Conservation (phyloP, 1,284 basidiomycete genomes). For the Coniferiporia weirii region DNA sequence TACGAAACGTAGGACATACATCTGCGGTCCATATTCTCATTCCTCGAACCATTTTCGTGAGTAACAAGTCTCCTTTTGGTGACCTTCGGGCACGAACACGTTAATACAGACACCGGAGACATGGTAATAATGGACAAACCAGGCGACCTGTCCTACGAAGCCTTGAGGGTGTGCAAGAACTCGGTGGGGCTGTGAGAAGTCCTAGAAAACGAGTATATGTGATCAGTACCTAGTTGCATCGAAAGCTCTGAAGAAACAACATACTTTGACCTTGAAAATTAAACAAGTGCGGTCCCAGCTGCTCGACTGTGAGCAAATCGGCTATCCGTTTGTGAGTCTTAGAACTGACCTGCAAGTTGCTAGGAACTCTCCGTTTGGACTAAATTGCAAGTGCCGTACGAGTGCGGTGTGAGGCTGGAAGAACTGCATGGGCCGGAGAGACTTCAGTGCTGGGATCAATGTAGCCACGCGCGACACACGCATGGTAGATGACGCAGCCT, state of each 20-base stretch:
- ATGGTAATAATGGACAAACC: constrained; percentile 35
- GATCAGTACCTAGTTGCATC: background rate
- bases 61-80: constrained; percentile 52
- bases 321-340: background rate
- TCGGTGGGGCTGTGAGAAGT: constrained; percentile 39
- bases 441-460: constrained; percentile 54
- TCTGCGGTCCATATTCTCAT: constrained; percentile 70
- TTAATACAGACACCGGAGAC: background rate
- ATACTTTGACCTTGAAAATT: constrained; percentile 65
- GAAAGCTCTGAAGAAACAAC: constrained; percentile 22
- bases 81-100: constrained; percentile 41
- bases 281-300: constrained; percentile 77
- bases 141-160: constrained; percentile 75
- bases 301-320: background rate
- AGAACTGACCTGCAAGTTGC: constrained; percentile 58
- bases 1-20: constrained; percentile 34
- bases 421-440: constrained; percentile 53
- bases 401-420: constrained; percentile 59
- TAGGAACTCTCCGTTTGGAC: constrained; percentile 62
- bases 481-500: constrained; percentile 36
- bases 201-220: background rate
- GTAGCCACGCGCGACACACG: constrained; percentile 48
- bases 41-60: constrained; percentile 65
- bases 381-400: constrained; percentile 67
- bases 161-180: constrained; percentile 67